phyloP scores from a whole-genome alignment of 345 rosid species.

The Citrus hindsii region DNA sequence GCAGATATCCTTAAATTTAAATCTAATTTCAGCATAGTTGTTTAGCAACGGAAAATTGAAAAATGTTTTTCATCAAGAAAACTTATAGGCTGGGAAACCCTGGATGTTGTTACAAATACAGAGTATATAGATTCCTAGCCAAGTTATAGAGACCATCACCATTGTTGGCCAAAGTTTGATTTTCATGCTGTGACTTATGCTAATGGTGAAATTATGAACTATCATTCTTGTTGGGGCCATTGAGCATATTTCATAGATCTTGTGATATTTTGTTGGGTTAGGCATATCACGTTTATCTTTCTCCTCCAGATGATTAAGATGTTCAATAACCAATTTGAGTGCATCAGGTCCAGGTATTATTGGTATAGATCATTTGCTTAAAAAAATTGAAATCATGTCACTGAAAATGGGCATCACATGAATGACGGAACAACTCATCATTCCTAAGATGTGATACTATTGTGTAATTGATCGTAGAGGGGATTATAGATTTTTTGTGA shows the following conservation, averaged over 20 bases:
- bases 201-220: background rate
- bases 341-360: no score
- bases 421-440: background rate
- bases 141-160: background rate
- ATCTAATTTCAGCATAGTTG: background rate
- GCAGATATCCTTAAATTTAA: slow-evolving; percentile 53
- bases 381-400: background rate
- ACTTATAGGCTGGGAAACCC: background rate
- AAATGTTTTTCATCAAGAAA: background rate
- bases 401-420: background rate
- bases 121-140: background rate
- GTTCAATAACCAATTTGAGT: background rate
- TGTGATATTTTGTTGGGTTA: background rate
- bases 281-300: background rate
- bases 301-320: background rate
- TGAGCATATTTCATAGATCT: background rate
- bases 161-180: background rate
- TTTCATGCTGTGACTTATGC: background rate
- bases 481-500: background rate
- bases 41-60: background rate
- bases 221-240: no score
- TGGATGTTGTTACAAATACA: background rate
- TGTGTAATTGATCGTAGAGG: background rate
- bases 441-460: background rate
- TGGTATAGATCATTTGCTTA: background rate